Evolutionary conservation across 1,284 basidiomycete genomes (phyloP).

Genomic region (Marasmius tenuissimus): DNA sequence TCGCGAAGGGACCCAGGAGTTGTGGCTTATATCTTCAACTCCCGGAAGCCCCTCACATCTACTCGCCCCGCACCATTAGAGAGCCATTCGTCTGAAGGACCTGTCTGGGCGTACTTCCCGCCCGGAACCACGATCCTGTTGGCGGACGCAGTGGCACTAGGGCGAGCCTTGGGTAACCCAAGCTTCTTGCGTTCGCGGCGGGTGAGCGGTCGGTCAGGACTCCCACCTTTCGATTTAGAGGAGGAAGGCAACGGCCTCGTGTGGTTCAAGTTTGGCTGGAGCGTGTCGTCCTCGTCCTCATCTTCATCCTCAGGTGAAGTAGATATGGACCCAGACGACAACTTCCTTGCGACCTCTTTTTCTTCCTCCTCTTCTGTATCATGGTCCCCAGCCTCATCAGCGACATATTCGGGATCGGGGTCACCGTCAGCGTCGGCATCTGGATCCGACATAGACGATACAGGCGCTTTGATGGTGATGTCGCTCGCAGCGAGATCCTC

Average conservation of each 20-base stretch:
- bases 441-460: conserved; percentile 21
- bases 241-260: not conserved
- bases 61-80: conserved; percentile 72
- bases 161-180: conserved; percentile 57
- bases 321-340: not conserved
- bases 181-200: conserved; percentile 65
- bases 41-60: conserved; percentile 78
- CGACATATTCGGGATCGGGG: conserved; percentile 29
- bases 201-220: conserved; percentile 44
- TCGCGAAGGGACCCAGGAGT: too few relatives aligned
- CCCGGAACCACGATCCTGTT: conserved; percentile 38
- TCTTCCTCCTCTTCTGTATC: conserved; percentile 8
- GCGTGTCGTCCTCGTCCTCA: conserved; percentile 7
- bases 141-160: conserved; percentile 20
- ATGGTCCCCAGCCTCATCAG: not conserved
- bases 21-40: conserved; percentile 64
- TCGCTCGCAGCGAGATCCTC: not conserved
- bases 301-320: conserved; percentile 1
- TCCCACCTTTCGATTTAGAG: not conserved
- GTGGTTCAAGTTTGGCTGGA: conserved; percentile 11
- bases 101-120: conserved; percentile 28
- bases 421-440: conserved; percentile 16
- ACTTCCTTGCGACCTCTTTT: not conserved
- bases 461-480: not conserved
- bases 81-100: conserved; percentile 59